Percentiles rank a stretch among this genome's conserved stretches.
Evolutionary conservation across 139 green algal genomes (phyloP).

Genomic region (Yamagishiella unicocca): DNA sequence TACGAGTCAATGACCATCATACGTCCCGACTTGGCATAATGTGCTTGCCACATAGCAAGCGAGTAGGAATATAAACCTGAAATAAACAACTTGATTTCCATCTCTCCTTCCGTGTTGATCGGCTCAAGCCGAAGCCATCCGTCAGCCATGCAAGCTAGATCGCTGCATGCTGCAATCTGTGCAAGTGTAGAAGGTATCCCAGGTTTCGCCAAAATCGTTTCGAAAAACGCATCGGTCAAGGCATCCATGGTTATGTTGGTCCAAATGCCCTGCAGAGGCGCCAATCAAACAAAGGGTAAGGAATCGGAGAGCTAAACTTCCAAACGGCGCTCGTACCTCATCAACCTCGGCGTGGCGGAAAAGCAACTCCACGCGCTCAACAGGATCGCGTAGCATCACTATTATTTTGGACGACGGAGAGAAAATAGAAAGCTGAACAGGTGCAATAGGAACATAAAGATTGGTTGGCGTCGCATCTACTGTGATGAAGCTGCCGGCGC

Average conservation of each 20-base stretch:
- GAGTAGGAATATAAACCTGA: not conserved
- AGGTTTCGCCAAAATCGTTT: too few relatives aligned
- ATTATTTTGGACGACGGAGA: not conserved
- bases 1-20: not conserved
- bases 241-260: too few relatives aligned
- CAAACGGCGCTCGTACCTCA: not conserved
- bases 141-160: not conserved
- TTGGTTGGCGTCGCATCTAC: not conserved
- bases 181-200: not conserved
- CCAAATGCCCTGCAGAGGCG: too few relatives aligned
- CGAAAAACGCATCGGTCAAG: too few relatives aligned
- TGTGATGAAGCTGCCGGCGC: not conserved
- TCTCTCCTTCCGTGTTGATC: not conserved
- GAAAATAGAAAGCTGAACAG: not conserved
- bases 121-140: not conserved
- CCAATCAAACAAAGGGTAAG: too few relatives aligned
- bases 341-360: not conserved
- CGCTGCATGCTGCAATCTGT: not conserved
- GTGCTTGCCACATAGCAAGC: not conserved
- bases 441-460: not conserved
- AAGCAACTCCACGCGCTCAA: not conserved
- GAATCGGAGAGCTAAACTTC: not conserved
- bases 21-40: not conserved
- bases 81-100: not conserved
- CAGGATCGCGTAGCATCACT: not conserved